Base-by-base conservation (phyloP, 768 basidiomycete genomes). In the Termitomyces sp. region DNA sequence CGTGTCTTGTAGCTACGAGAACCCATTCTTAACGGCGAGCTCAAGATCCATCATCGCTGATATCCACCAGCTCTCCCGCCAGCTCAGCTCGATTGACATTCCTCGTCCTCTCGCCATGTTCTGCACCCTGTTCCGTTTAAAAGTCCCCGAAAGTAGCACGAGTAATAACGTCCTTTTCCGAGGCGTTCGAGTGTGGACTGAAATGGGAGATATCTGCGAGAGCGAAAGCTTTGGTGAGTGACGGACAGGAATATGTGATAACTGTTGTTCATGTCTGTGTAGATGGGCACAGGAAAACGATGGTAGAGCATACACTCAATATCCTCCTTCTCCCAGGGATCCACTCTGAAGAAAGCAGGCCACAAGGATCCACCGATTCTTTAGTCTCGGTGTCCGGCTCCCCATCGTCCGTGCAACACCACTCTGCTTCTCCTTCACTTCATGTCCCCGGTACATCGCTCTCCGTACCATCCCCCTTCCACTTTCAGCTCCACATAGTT, bases 251-350 rank as follows among this genome's bases (percentile, higher is more conserved):
- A 41, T 55, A 37, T 33, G 56, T 18, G 31, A 12, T 39, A 50
- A 39, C 37, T 13, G 28, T 51, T 20, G 15, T 54, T 63, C 37
- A 58, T 22, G 28, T 48, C 55, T 48, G 36, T 42, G 34, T 18
- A 60, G 61, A 62, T 31, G 42, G 53, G 3, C 57, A 58, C 65
- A 80, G 82, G 56, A 86, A 83, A 70, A 81, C 81, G 42, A 85
- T 91, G 26, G 83, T 92, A 47, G 87, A 91, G 66, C 91, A 92
- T 68, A 90, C 87, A 1, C 77, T 92, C 56, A 85, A 93, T 68
- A 73, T 92, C 41, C 76, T 91, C 54, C 73, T 92, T 59, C 78
- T 92, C 51, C 91, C 92, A 1, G 86, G 84, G 58, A 75, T 88
- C 67, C 86, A 88, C 70, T 71, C 75, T 60, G 76, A 80, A 64